phyloP scores from a whole-genome alignment of 2,329 filamentous ascomycete species.

The Zymoseptoria crescenta region DNA sequence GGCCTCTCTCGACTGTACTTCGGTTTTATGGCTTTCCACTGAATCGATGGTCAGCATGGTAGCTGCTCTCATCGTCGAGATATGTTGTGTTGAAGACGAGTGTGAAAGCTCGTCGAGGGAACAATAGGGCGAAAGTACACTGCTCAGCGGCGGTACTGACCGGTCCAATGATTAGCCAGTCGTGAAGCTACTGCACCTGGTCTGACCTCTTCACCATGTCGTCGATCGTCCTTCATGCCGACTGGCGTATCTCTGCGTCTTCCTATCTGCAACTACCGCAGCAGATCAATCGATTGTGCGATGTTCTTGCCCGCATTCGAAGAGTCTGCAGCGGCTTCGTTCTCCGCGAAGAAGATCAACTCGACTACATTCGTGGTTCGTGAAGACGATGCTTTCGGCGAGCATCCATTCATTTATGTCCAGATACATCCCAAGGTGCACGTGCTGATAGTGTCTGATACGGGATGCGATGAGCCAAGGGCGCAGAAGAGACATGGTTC shows the following conservation, averaged over 20 bases:
- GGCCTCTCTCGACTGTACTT: no score
- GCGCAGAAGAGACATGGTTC: conserved; percentile 20
- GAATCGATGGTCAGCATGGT: no score
- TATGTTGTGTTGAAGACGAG: no score
- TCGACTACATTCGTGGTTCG: conserved; percentile 37
- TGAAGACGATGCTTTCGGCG: conserved; percentile 38
- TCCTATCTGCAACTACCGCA: no score
- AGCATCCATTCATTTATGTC: conserved; percentile 41
- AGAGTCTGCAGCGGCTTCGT: conserved; percentile 17
- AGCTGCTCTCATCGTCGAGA: no score
- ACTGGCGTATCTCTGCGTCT: no score
- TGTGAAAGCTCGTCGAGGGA: no score
- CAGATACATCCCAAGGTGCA: conserved; percentile 32
- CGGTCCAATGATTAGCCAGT: not conserved
- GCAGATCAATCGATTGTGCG: no score
- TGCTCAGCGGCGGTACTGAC: not conserved
- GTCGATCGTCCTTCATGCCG: no score
- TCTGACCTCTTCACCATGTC: not conserved
- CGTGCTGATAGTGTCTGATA: conserved; percentile 37
- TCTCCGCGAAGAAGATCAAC: conserved; percentile 34
- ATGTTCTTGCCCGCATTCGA: not conserved
- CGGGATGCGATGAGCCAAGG: conserved; percentile 37
- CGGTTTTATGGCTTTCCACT: no score
- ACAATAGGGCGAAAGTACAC: no score
- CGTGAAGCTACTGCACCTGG: not conserved